Evolutionary conservation across 1,139 yeast genomes (phyloP).

Genomic region (Arxiozyma heterogenica): DNA sequence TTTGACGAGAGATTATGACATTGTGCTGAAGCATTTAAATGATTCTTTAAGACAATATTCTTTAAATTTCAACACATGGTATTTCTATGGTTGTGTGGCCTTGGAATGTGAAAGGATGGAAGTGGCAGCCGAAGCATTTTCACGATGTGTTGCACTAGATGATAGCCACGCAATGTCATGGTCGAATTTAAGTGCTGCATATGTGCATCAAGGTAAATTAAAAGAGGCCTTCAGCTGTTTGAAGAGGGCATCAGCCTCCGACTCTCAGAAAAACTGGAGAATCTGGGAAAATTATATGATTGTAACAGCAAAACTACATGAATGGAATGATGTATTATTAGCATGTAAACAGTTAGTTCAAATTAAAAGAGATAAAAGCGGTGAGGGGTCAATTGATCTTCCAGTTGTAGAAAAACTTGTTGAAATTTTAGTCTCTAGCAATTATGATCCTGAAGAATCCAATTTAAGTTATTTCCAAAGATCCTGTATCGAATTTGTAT

Average conservation of each 20-base stretch:
- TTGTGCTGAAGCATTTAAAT: slow-evolving; percentile 58
- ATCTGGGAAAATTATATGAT: slow-evolving; percentile 81
- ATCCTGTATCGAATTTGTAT: slow-evolving; percentile 60
- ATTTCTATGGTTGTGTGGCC: slow-evolving; percentile 85
- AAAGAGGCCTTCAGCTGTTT: slow-evolving; percentile 78
- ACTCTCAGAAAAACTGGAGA: slow-evolving; percentile 72
- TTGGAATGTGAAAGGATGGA: slow-evolving; percentile 64
- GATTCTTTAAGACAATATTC: slow-evolving; percentile 72
- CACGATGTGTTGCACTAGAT: slow-evolving; percentile 82
- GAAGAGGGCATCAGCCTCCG: slow-evolving; percentile 66
- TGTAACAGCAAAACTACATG: slow-evolving; percentile 70
- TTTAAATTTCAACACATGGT: slow-evolving; percentile 79
- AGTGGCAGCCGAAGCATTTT: slow-evolving; percentile 84
- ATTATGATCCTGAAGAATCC: slow-evolving; percentile 38
- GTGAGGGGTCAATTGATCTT: slow-evolving; percentile 65
- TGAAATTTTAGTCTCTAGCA: slow-evolving; percentile 49
- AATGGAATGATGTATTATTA: slow-evolving; percentile 79
- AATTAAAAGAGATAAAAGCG: slow-evolving; percentile 41
- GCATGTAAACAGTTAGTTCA: slow-evolving; percentile 61
- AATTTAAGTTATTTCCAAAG: slow-evolving; percentile 46
- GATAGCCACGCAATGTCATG: slow-evolving; percentile 78
- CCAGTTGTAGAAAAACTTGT: slow-evolving; percentile 69
- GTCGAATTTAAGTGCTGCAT: slow-evolving; percentile 88
- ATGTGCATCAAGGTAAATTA: slow-evolving; percentile 53
- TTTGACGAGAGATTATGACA: slow-evolving; percentile 41